Base-by-base conservation (phyloP, 1,284 basidiomycete genomes). In the Tetrapyrgos nigripes region DNA sequence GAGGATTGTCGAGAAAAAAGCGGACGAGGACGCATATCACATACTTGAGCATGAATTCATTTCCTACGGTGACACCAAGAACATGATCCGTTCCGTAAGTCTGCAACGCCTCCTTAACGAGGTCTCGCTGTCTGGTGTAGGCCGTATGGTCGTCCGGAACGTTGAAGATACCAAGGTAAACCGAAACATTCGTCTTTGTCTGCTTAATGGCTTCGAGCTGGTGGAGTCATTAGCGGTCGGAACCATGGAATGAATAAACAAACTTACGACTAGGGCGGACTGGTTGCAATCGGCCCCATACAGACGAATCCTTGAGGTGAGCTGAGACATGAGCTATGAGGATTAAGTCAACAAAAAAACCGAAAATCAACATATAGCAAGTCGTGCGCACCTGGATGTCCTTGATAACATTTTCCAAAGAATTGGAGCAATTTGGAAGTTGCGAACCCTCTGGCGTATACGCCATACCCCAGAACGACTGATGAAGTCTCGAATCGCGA, bases 111-210 rank as follows among this genome's bases (percentile, higher is more conserved):
- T 55, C 44, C 55, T 66, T 59, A 11, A 70, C 56, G 11, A 55
- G 45, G 49, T 64, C 62, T 2, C 64, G 61, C 35, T 69, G 68
- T 9, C 66, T 55, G 24, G 49, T 54, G 47, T 70, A 68, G 19
- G 66, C 64, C 26, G 21, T 57, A 19, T 62, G 76, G 50, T 84
- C 82, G 64, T 88, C 84, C 29, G 79, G 78, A 71, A 85, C 94
- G 66, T 90, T 89, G n/a, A n/a, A n/a, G n/a, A n/a, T n/a, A 21
- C 84, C 93, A 10, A 92, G 79, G 72, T 79, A 93, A 5, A 94
- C 87, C 2, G 70, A 78, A 83, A 94, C 80, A 74, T 93, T 81
- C 5, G 21, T 54, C 31, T 92, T 88, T 50, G 91, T 92, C 62
- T 84, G 80, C 64, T 87, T 72, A 68, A 94, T 92, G 1, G 91